phyloP scores from a whole-genome alignment of 1,284 basidiomycete species.

The Cutaneotrichosporon dermatis region DNA sequence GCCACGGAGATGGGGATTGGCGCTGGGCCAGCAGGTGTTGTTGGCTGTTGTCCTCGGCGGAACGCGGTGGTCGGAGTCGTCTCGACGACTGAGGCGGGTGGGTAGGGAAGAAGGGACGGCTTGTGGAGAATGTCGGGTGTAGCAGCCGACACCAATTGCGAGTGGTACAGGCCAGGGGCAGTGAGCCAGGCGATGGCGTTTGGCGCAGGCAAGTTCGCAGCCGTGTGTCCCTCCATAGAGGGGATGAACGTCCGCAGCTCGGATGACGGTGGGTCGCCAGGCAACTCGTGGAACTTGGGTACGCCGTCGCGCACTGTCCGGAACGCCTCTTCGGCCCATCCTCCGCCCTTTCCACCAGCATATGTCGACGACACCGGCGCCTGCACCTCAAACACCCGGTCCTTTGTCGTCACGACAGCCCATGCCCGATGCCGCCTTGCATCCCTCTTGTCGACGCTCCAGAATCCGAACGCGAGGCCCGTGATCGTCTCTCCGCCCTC shows the following conservation, averaged over 20 bases:
- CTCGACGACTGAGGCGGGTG: constrained; percentile 57
- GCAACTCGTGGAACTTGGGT: constrained; percentile 81
- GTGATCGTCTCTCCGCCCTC: constrained; percentile 74
- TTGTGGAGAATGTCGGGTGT: constrained; percentile 33
- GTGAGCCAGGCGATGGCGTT: constrained; percentile 82
- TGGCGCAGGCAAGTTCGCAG: constrained; percentile 55
- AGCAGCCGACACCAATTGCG: constrained; percentile 48
- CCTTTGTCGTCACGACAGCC: constrained; percentile 80
- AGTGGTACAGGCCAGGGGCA: constrained; percentile 81
- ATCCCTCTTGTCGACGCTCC: constrained; percentile 27
- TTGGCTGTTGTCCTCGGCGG: constrained; percentile 14
- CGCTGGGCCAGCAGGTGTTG: constrained; percentile 52
- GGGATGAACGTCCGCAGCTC: constrained; percentile 71
- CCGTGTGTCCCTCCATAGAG: constrained; percentile 59
- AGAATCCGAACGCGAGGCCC: constrained; percentile 73
- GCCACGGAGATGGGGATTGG: constrained; percentile 60
- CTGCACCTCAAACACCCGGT: constrained; percentile 86
- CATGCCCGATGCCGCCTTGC: constrained; percentile 30
- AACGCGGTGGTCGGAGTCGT: constrained; percentile 50
- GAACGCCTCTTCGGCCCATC: constrained; percentile 70
- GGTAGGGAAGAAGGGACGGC: constrained; percentile 53
- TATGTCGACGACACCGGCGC: constrained; percentile 53
- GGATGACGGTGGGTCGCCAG: constrained; percentile 66
- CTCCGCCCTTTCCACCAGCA: constrained; percentile 55
- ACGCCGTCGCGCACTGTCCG: constrained; percentile 65